Conservation (phyloP, 2,329 filamentous ascomycete genomes). For the Fusarium avenaceum region DNA sequence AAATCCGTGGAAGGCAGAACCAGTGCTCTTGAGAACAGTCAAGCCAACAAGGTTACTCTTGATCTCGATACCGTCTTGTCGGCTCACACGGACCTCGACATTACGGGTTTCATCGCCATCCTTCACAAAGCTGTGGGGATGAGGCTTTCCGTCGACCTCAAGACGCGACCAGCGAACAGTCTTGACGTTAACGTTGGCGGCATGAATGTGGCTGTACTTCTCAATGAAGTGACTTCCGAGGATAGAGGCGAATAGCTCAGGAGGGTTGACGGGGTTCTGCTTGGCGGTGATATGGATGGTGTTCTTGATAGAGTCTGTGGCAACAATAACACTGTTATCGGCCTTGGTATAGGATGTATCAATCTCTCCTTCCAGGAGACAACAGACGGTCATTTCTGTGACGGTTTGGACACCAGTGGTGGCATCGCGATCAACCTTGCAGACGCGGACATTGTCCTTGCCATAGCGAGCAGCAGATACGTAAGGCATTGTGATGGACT, state of each 20-base stretch:
- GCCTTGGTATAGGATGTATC: slow-evolving; percentile 89
- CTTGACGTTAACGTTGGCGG: slow-evolving; percentile 83
- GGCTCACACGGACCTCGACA: slow-evolving; percentile 78
- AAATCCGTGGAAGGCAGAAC: slow-evolving; percentile 95
- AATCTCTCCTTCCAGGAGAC: slow-evolving; percentile 92
- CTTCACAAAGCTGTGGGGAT: slow-evolving; percentile 94
- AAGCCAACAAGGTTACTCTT: slow-evolving; percentile 84
- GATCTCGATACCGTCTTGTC: slow-evolving; percentile 79
- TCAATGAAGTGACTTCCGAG: slow-evolving; percentile 90
- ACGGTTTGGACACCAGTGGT: slow-evolving; percentile 85
- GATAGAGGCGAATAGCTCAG: slow-evolving; percentile 89
- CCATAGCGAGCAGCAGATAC: slow-evolving; percentile 80
- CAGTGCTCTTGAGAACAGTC: slow-evolving; percentile 94
- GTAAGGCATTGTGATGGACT: slow-evolving; percentile 61
- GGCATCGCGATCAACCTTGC: slow-evolving; percentile 89
- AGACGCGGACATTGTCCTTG: slow-evolving; percentile 98
- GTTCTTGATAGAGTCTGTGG: slow-evolving; percentile 98
- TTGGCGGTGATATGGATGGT: slow-evolving; percentile 96
- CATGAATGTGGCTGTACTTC: slow-evolving; percentile 88
- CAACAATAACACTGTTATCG: slow-evolving; percentile 95
- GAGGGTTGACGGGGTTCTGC: slow-evolving; percentile 90
- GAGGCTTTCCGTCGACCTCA: slow-evolving; percentile 85
- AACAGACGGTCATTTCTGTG: slow-evolving; percentile 94
- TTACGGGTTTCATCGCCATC: slow-evolving; percentile 90
- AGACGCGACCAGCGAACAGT: slow-evolving; percentile 95